A percentile compares a stretch with the other conserved stretches of the same genome.
Evolutionary conservation across 2,329 filamentous ascomycete species (phyloP).

Genomic region (Penicillium corylophilum): DNA sequence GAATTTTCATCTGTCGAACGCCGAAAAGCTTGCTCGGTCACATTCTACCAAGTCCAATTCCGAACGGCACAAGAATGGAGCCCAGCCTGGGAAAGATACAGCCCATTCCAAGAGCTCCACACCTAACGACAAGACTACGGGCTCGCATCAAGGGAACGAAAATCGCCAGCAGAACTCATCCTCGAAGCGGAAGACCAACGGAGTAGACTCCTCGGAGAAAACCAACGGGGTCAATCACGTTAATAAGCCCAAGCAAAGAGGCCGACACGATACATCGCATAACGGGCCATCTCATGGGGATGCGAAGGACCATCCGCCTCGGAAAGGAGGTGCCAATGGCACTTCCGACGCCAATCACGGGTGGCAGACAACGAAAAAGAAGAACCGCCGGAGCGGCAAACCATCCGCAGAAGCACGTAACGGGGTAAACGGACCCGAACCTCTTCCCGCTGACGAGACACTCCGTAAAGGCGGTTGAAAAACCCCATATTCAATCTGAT

Average conservation of each 20-base stretch:
- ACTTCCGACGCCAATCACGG: conserved; percentile 27
- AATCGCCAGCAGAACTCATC: conserved; percentile 30
- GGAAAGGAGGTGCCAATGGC: conserved; percentile 33
- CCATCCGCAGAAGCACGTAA: conserved; percentile 33
- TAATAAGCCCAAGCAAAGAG: conserved; percentile 37
- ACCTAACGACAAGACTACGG: conserved; percentile 27
- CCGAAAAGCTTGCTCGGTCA: conserved; percentile 27
- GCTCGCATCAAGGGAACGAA: conserved; percentile 30
- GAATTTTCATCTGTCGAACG: conserved; percentile 39
- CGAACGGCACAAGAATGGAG: conserved; percentile 25
- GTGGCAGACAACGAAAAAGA: conserved; percentile 49
- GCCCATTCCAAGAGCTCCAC: conserved; percentile 27
- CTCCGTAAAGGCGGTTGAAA: conserved; percentile 48
- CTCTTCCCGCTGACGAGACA: conserved; percentile 43
- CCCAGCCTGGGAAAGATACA: conserved; percentile 31
- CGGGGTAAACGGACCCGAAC: conserved; percentile 33
- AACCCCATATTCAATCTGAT: too few species aligned
- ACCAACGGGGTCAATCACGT: conserved; percentile 30
- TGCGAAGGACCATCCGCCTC: conserved; percentile 29
- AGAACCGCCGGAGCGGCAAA: conserved; percentile 40
- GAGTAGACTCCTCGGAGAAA: conserved; percentile 34
- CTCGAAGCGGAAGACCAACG: conserved; percentile 34
- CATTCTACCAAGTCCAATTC: conserved; percentile 25
- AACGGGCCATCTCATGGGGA: conserved; percentile 21
- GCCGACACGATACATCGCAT: conserved; percentile 30